A percentile compares a stretch with the other conserved stretches of the same genome.
Conservation (phyloP, 1,284 basidiomycete genomes). For the Trichosporon coremiiforme region DNA sequence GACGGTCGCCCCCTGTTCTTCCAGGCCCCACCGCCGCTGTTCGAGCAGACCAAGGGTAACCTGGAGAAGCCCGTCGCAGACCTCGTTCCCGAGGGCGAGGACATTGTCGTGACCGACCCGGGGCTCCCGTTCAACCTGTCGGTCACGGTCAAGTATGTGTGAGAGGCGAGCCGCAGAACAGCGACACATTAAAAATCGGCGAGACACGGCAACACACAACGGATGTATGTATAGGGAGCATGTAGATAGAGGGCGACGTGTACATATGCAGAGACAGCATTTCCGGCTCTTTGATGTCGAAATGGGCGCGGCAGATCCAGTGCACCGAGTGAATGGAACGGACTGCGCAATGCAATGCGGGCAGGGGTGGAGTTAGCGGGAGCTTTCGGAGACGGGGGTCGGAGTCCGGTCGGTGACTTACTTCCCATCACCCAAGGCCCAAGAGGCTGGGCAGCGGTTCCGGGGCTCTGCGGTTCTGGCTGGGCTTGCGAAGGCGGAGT, state of each 20-base stretch:
- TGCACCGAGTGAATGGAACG: no score
- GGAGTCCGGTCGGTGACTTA: not conserved
- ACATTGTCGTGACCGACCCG: constrained; percentile 80
- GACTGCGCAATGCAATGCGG: not conserved
- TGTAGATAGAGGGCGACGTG: not conserved
- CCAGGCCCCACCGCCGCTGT: constrained; percentile 86
- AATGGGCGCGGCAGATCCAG: no score
- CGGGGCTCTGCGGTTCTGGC: not conserved
- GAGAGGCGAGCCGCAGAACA: not conserved
- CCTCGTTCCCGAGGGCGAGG: constrained; percentile 71
- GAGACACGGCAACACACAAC: not conserved
- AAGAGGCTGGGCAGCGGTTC: not conserved
- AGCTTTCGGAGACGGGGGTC: not conserved
- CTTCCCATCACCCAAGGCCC: not conserved
- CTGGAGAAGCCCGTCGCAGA: constrained; percentile 81
- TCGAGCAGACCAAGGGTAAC: constrained; percentile 83
- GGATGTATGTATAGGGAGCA: constrained; percentile 2
- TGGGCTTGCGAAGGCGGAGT: not conserved
- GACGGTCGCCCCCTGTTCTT: constrained; percentile 75
- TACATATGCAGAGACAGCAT: no score
- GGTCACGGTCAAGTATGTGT: constrained; percentile 61
- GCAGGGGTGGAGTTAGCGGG: not conserved
- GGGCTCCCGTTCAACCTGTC: constrained; percentile 83
- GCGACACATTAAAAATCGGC: no score
- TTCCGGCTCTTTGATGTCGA: no score